Percentiles rank a stretch among this genome's conserved stretches.
Conservation (phyloP, 2,329 filamentous ascomycete genomes). For the Pyrenophora seminiperda region DNA sequence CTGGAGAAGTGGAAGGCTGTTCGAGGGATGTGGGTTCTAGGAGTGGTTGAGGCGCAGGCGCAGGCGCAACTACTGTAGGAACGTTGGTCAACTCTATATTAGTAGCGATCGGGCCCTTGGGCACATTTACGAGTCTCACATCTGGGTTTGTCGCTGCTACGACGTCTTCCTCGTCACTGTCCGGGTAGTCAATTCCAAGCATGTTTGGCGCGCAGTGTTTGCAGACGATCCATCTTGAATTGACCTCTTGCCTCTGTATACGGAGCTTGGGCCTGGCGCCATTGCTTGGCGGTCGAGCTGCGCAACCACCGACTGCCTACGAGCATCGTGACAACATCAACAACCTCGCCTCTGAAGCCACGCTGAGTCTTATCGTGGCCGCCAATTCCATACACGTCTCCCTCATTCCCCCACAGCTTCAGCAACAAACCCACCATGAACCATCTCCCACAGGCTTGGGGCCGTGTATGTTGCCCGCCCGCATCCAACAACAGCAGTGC, state of each 20-base stretch:
- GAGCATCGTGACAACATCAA: conserved; percentile 29
- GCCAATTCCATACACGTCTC: not conserved
- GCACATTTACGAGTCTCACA: conserved; percentile 45
- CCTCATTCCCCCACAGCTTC: conserved; percentile 1
- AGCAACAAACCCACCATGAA: conserved; percentile 58
- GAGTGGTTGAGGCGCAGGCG: conserved; percentile 14
- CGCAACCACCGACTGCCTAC: conserved; percentile 40
- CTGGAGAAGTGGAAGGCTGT: conserved; percentile 12
- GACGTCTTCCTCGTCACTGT: conserved; percentile 54
- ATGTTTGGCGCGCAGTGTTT: conserved; percentile 28
- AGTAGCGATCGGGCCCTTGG: conserved; percentile 54
- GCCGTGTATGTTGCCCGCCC: conserved; percentile 58
- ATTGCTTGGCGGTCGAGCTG: conserved; percentile 23
- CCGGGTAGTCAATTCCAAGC: conserved; percentile 53
- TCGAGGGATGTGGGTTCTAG: conserved; percentile 13
- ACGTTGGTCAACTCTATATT: conserved; percentile 46
- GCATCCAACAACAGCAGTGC: conserved; percentile 21
- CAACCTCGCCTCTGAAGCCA: conserved; percentile 27
- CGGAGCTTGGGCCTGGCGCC: conserved; percentile 38
- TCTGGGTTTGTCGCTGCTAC: conserved; percentile 38
- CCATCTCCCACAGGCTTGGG: conserved; percentile 69
- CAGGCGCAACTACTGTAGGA: conserved; percentile 22
- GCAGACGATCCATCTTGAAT: conserved; percentile 1
- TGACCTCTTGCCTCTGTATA: conserved; percentile 11
- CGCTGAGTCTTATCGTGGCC: conserved; percentile 10